These are phyloP conservation scores for Chrysanthemum lavandulifolium DNA, from an alignment of 129 eudicot species.

Conservation along the genomic window DNA sequence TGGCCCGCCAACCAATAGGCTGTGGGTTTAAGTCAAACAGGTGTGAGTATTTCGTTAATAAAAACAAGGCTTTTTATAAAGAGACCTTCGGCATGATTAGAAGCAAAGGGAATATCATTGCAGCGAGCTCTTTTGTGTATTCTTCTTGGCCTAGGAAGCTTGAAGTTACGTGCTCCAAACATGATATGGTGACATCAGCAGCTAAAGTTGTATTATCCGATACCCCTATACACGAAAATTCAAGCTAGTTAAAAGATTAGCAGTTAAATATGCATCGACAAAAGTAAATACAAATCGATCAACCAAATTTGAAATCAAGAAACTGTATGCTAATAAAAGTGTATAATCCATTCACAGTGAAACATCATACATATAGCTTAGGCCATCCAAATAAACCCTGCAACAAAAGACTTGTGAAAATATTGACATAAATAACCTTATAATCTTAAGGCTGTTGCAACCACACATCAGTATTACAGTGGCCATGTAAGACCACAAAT, in stretches of 20 bases:
- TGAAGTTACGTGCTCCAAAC: constrained; percentile 51
- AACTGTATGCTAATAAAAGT: background rate
- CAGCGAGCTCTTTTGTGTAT: constrained; percentile 47
- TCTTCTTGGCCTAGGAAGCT: constrained; percentile 44
- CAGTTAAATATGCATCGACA: constrained; percentile 9
- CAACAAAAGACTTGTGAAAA: background rate
- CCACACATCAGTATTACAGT: too few relatives aligned
- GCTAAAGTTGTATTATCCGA: constrained; percentile 43
- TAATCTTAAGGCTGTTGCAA: background rate
- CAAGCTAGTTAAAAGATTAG: constrained; percentile 11
- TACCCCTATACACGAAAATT: constrained; percentile 42
- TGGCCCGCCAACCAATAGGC: too few relatives aligned
- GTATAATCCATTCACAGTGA: background rate
- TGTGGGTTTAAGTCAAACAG: too few relatives aligned
- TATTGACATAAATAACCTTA: background rate
- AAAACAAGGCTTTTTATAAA: too few relatives aligned
- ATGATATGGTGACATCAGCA: constrained; percentile 45
- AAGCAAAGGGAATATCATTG: constrained; percentile 59
- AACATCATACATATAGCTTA: constrained; percentile 2
- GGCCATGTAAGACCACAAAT: too few relatives aligned
- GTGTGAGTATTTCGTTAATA: too few relatives aligned
- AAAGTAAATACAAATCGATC: background rate
- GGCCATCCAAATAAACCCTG: background rate
- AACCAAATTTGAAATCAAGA: background rate
- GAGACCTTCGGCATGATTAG: constrained; percentile 70